Evolutionary conservation across 169 alveolate genomes (phyloP), one percentile per base, ranked within the genome.

Genomic region (Theileria sp.): DNA sequence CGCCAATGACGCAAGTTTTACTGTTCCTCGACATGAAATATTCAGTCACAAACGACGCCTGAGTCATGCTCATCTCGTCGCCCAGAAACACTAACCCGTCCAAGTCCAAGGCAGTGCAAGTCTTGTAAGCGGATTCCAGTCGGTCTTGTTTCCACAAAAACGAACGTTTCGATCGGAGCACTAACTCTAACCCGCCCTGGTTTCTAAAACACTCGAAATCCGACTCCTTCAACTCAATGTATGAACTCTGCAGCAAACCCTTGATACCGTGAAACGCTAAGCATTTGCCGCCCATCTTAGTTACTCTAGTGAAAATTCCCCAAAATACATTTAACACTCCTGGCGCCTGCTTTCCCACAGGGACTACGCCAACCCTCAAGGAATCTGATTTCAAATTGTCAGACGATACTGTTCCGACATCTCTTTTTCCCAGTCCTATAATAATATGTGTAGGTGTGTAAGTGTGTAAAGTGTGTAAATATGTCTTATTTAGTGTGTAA

Each of bases 11-110:
- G 75, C 95, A 88, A 32, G 98, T 94, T 44, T 88, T 86, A 44
- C 95, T 92, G 38, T 94, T 89, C 66, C 93, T 86, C 74, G 90
- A 88, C 71, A 94, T 64, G 90, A 96, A 96, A 87, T 94, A 94
- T 64, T 97, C 98, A 21, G 98, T 86, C 54, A 97, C 79, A 21
- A 92, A 86, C 21, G 97, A 95, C 17, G 98, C 97, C 88, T 97
- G 98, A 10, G 98, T 95, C 79, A 96, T 93, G 34, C 99, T 96
- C 69, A 95, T 95, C 74, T 98, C 96, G 54, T 98, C 98, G 12
- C 99, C 99, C 54, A 97, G 93, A 65, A 98, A 83, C 60, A 98
- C 98, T 49, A 98, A 89, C 25, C 99, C 99, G 86, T 96, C 96
- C 70, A 98, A 83, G 54, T 87, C 93, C 77, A 95, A 81, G 21